These are phyloP conservation scores for Hippophae gyantsensis DNA, from an alignment of 306 rosid genomes.

Conservation along the genomic window DNA sequence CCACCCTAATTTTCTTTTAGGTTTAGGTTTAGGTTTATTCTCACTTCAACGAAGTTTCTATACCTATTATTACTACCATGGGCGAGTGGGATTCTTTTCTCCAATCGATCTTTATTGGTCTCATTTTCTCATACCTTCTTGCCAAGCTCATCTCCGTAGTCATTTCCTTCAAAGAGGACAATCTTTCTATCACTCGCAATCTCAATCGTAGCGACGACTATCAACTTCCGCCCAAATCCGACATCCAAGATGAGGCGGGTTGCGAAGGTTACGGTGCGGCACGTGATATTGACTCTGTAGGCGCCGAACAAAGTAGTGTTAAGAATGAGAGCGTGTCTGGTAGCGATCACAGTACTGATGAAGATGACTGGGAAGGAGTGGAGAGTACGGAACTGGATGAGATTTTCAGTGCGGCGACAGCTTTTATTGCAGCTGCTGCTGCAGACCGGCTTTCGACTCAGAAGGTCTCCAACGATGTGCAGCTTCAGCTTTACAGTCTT, in stretches of 20 bases:
- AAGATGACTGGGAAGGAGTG: conserved; percentile 98
- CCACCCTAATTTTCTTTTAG: too few relatives aligned
- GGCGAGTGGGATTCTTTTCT: conserved; percentile 81
- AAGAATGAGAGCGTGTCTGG: conserved; percentile 45
- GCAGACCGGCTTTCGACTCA: conserved; percentile 71
- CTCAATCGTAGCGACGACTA: neutral
- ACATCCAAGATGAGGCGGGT: conserved; percentile 1
- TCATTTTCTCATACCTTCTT: conserved; percentile 88
- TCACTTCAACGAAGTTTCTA: too few relatives aligned
- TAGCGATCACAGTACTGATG: conserved; percentile 32
- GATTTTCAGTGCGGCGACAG: conserved; percentile 80
- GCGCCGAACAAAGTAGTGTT: conserved; percentile 87
- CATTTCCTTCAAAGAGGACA: conserved; percentile 78
- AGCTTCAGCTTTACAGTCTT: conserved; percentile 76
- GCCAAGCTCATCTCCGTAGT: conserved; percentile 87
- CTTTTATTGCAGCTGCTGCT: conserved; percentile 82
- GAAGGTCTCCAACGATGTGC: conserved; percentile 62
- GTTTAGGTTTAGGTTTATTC: too few relatives aligned
- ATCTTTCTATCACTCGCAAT: conserved; percentile 48
- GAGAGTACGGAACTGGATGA: conserved; percentile 90
- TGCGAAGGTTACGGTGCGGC: conserved; percentile 11
- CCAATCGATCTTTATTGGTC: conserved; percentile 69
- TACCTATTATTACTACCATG: conserved; percentile 17
- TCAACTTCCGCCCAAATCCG: neutral
- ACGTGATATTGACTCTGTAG: conserved; percentile 56